Base-by-base conservation (phyloP, 2,329 filamentous ascomycete genomes). In the Colletotrichum salicis region DNA sequence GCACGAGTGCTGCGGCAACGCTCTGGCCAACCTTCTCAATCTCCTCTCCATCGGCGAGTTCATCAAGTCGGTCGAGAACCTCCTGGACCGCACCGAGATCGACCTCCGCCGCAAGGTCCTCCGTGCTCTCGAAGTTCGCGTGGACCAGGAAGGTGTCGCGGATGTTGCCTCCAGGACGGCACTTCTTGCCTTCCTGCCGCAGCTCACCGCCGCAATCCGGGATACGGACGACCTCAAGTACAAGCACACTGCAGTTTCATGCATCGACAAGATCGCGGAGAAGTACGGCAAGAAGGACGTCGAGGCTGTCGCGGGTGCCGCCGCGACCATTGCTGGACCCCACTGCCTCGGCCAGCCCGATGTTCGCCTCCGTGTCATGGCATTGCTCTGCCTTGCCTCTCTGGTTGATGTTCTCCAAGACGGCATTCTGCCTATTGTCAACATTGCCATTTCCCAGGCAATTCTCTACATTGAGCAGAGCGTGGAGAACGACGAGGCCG, bases 201-300 rank as follows among this genome's bases (percentile, higher is more conserved):
- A 92, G 75, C 87, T 97, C 73, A 94, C 93, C 22, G 87, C 88
- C 24, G 93, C 97, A 57, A 90, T 99, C 71, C 86, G 92, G 67
- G 89, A 92, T 61, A 92, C 93, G 7, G 85, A 88, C 37, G 91
- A 96, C 75, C 88, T 92, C 64, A 87, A 90, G 33, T 92, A 96
- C 80, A 95, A 96, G 82, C 92, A 95, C 77, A 94, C 94, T 12
- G 94, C 95, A 1, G 91, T 99, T 73, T 91, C 91, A 45, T 98
- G 96, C 76, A 92, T 98, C 56, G 95, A 98, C 82, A 94, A 94
- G 81, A 97, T 99, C 74, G 90, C 94, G 2, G 95, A 98, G 82
- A 96, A 96, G 80, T 98, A 97, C 80, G 97, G 96, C 75, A 97
- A 96, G 85, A 97, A 95, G 80, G 94, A 97, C 77, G 87, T 93